Base-by-base conservation (phyloP, 2,329 filamentous ascomycete genomes). In the Talaromyces sp. region DNA sequence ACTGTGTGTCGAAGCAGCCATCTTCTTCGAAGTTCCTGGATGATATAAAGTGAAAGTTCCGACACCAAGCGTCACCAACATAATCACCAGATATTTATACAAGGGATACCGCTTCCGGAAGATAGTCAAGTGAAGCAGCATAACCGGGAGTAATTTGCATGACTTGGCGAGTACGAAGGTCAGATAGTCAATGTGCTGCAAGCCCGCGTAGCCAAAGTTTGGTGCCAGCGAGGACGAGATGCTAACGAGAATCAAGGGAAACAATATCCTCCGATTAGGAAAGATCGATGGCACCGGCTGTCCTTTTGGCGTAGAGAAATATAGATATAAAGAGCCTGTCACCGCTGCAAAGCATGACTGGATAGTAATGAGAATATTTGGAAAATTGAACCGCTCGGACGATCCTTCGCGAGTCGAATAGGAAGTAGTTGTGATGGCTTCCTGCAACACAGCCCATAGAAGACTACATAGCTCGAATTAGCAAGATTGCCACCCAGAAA, bases 121-220 rank as follows among this genome's bases (percentile, higher is more conserved):
- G 48, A 99, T 76, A 45, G 91, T 93, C 69, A 97, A 84, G 78
- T 99, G 93, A 40, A 99, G 82, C 68, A 94, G 87, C 94, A 99
- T 97, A 69, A 99, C 94, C 2, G 94, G 94, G n/a, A 99, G 85
- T 19, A 99, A 83, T 79, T 99, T 99, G 87, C 94, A 99, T 67
- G 88, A 92, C 77, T 99, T 97, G 66, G 94, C 93, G 41, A 99
- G 88, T 65, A 97, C 89, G 77, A 96, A 97, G 31, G 94, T 97
- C 69, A 97, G 90, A 77, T 97, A 97, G 82, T 97, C 94, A 75
- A 97, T 91, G 73, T 97, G 91, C 37, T 88, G 86, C 53, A 97
- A 85, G 60, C 86, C 89, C 52, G 94, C 92, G 76, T 97, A 97
- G 65, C 93, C 94, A 69, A 97, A 97, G 2, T 93, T 93, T n/a